Evolutionary conservation across 495 filamentous ascomycete species (phyloP), one percentile per base, ranked within the genome.

Genomic region (Evernia prunastri): DNA sequence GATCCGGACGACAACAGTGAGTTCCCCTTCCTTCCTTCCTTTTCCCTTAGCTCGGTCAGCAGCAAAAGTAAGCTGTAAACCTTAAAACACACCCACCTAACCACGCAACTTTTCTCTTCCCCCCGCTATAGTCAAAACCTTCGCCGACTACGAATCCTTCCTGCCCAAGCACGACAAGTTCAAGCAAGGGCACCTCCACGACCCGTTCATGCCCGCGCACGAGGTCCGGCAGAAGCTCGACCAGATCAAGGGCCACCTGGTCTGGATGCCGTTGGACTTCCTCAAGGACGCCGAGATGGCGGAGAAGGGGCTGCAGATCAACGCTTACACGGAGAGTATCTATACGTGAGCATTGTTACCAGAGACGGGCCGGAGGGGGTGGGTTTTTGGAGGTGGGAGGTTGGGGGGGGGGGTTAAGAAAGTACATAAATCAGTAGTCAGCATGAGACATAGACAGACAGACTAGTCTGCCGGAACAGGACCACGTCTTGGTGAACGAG

Each of bases 241-340:
- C 70, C 76, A 83, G 66, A 84, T 97, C 71, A 88, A 84, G 73
- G 94, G 93, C 0, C 94, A 97, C 79, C 73, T 98, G 35, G 92
- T 98, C 0, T 97, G 93, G 93, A 90, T 96, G 87, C 92, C 91
- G 56, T 70, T 97, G 67, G 84, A 93, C 47, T 97, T 96, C 70
- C 74, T 97, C 70, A 77, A 80, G 65, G 88, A 96, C 67, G 92
- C 87, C 0, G 80, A 87, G 67, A 94, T 97, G 93, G 93, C 92
- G 0, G 94, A 97, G 78, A 87, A 82, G 70, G 94, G 93, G 0
- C 68, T 92, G 76, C 80, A 85, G 70, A 80, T 92, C 64, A 92
- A 92, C 74, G 74, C 79, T 23, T 84, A 81, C 67, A 92, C 89
- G 0, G 88, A 91, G 79, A 83, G 80, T 76, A 78, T 87, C 57